Evolutionary conservation across 73 alveolate genomes (phyloP).

Genomic region (Paramecium biaurelia): DNA sequence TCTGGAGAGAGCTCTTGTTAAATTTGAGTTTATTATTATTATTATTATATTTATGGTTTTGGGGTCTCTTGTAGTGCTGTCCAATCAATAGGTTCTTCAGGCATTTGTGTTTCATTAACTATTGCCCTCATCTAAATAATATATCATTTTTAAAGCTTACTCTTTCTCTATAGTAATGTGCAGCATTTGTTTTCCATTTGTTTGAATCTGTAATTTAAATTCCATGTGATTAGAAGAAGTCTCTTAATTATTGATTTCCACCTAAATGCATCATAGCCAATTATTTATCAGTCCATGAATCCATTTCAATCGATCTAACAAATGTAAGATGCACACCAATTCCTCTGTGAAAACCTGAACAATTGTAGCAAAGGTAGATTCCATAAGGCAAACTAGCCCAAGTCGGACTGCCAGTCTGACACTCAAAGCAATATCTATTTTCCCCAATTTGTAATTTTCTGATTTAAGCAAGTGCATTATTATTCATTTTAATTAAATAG

Average conservation of each 20-base stretch:
- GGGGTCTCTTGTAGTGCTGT: background rate
- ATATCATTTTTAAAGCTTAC: background rate
- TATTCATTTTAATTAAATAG: background rate
- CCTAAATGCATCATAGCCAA: background rate
- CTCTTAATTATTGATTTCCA: background rate
- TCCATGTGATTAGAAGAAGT: background rate
- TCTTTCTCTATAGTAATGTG: background rate
- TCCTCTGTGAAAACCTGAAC: slow-evolving; percentile 89
- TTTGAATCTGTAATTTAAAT: background rate
- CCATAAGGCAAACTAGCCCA: background rate
- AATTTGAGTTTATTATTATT: background rate
- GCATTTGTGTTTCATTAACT: background rate
- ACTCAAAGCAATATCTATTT: background rate
- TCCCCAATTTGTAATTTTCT: background rate
- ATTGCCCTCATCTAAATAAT: background rate
- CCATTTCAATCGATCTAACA: slow-evolving; percentile 90
- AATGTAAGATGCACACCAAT: slow-evolving; percentile 81
- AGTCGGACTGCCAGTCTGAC: background rate
- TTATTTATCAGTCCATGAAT: slow-evolving; percentile 82
- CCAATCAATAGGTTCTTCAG: slow-evolving; percentile 6
- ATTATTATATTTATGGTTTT: background rate
- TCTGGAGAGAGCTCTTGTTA: background rate
- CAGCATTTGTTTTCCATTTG: background rate
- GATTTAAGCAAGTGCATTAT: background rate
- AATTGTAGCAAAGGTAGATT: background rate